phyloP scores from a whole-genome alignment of 352 stramenopile genomes.

The Phytophthora pisi region DNA sequence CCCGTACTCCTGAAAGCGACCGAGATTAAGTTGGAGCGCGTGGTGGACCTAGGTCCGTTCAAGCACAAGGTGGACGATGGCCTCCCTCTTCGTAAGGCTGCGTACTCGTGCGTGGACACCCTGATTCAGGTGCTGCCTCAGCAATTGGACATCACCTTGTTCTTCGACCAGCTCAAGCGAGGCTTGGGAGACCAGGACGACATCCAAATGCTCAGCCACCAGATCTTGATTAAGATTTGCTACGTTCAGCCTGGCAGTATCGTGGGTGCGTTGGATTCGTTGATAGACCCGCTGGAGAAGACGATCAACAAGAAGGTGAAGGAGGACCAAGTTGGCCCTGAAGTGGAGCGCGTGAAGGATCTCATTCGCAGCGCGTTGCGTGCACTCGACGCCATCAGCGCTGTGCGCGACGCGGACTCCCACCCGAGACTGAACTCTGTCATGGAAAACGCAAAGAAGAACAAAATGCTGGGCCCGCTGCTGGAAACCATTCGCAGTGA shows the following conservation, averaged over 20 bases:
- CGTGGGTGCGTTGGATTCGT: slow-evolving; percentile 85
- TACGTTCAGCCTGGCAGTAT: slow-evolving; percentile 78
- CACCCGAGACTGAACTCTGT: slow-evolving; percentile 75
- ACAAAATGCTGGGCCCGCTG: slow-evolving; percentile 60
- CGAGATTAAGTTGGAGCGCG: slow-evolving; percentile 95
- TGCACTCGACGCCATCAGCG: slow-evolving; percentile 78
- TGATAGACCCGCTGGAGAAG: slow-evolving; percentile 95
- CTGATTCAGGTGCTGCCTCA: slow-evolving; percentile 94
- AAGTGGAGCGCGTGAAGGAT: slow-evolving; percentile 96
- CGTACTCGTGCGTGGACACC: slow-evolving; percentile 96
- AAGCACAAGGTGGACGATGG: slow-evolving; percentile 97
- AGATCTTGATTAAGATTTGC: slow-evolving; percentile 97
- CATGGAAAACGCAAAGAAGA: slow-evolving; percentile 72
- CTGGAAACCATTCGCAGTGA: slow-evolving; percentile 76
- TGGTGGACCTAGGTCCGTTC: slow-evolving; percentile 98
- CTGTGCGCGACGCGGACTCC: slow-evolving; percentile 72
- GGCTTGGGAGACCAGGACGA: slow-evolving; percentile 95
- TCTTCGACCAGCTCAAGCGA: slow-evolving; percentile 94
- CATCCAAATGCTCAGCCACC: slow-evolving; percentile 96
- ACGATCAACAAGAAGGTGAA: slow-evolving; percentile 96
- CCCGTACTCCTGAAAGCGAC: slow-evolving; percentile 91
- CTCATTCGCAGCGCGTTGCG: slow-evolving; percentile 96
- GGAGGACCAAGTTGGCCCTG: slow-evolving; percentile 94
- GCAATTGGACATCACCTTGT: slow-evolving; percentile 90
- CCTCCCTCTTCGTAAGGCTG: slow-evolving; percentile 86